Percentiles rank a stretch among this genome's conserved stretches.
phyloP scores from a whole-genome alignment of 1,284 basidiomycete genomes.

The Sporisorium graminicola region DNA sequence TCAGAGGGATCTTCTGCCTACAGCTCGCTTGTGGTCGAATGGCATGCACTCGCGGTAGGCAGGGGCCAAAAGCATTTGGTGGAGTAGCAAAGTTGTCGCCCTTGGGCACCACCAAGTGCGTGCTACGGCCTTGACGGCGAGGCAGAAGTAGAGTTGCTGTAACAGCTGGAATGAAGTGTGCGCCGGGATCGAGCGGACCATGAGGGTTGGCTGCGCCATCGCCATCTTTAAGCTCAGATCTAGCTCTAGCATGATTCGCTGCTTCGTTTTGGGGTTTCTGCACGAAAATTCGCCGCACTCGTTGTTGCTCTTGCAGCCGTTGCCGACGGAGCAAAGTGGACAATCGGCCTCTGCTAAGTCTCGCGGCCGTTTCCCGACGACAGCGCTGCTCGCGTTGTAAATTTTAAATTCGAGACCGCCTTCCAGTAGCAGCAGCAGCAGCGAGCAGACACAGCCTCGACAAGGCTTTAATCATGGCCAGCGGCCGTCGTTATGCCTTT shows the following conservation, averaged over 20 bases:
- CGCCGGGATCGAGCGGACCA: slow-evolving; percentile 21
- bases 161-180: not conserved
- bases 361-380: not conserved
- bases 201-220: slow-evolving; percentile 5
- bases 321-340: not conserved
- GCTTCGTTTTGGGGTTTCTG: not conserved
- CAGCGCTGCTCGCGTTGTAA: not conserved
- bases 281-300: slow-evolving; percentile 9
- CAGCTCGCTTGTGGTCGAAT: not conserved
- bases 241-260: not conserved
- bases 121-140: not conserved
- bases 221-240: not conserved
- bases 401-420: not conserved
- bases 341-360: not conserved
- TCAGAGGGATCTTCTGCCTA: slow-evolving; percentile 1
- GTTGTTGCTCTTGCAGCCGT: not conserved
- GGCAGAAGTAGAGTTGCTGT: not conserved
- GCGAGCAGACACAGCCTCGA: slow-evolving; percentile 3
- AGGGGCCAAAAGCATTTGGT: too few species aligned
- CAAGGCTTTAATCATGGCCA: not conserved
- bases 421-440: not conserved
- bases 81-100: too few species aligned
- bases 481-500: not conserved
- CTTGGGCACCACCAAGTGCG: not conserved
- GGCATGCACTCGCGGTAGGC: slow-evolving; percentile 2